Conservation (phyloP, 768 basidiomycete species). For the Roridomyces roridus region DNA sequence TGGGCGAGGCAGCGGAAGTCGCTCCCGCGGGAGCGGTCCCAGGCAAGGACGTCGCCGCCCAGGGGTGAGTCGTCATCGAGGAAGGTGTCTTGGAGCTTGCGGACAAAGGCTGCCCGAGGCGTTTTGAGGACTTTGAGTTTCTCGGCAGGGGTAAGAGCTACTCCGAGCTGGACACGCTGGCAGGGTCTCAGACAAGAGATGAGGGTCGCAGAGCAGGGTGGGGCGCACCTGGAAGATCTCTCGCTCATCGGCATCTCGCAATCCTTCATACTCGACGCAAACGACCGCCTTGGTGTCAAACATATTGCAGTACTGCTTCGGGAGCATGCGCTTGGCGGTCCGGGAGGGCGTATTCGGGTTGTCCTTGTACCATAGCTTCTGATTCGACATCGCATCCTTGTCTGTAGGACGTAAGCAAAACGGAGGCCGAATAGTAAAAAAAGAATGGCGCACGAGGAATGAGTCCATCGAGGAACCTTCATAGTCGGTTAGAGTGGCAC, state of each 20-base stretch:
- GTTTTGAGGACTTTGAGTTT: slow-evolving; percentile 59
- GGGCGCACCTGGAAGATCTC: slow-evolving; percentile 74
- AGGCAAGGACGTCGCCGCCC: slow-evolving; percentile 32
- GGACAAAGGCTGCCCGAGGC: slow-evolving; percentile 62
- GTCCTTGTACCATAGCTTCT: slow-evolving; percentile 27
- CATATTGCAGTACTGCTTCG: slow-evolving; percentile 58
- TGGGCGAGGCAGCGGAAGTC: slow-evolving; percentile 68
- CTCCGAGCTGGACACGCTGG: slow-evolving; percentile 79
- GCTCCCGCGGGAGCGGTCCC: slow-evolving; percentile 42
- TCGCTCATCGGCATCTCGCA: slow-evolving; percentile 62
- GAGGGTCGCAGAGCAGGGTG: background rate
- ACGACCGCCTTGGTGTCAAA: slow-evolving; percentile 81
- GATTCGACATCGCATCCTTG: slow-evolving; percentile 14
- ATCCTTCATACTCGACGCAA: slow-evolving; percentile 77
- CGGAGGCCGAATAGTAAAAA: slow-evolving; percentile 13
- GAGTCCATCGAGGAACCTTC: slow-evolving; percentile 72
- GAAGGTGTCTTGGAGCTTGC: slow-evolving; percentile 56
- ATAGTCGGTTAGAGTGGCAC: background rate
- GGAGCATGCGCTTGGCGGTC: slow-evolving; percentile 44
- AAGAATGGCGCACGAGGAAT: slow-evolving; percentile 42
- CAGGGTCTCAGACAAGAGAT: background rate
- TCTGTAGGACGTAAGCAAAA: background rate
- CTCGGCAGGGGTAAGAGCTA: slow-evolving; percentile 78
- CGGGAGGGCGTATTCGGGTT: slow-evolving; percentile 25
- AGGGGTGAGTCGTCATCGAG: slow-evolving; percentile 43